A percentile compares a stretch with the other conserved stretches of the same genome.
phyloP scores from a whole-genome alignment of 2,329 filamentous ascomycete species.

The Knoxdaviesia proteae region DNA sequence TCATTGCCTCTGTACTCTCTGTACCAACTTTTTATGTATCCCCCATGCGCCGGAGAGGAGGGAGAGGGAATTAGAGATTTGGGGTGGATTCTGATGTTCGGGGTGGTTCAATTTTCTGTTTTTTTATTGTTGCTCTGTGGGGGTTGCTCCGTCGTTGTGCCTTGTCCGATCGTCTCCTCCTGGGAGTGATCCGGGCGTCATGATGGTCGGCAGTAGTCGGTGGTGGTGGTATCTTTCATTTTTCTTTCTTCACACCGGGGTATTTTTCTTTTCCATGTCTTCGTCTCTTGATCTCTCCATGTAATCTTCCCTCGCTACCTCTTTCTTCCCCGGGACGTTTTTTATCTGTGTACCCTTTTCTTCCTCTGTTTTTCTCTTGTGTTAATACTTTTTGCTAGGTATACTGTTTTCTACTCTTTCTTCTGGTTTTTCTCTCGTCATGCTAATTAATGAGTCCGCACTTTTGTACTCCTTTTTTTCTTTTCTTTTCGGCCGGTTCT shows the following conservation, averaged over 20 bases:
- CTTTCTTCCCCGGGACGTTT: neutral
- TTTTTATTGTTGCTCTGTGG: too few relatives aligned
- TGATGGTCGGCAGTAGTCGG: too few relatives aligned
- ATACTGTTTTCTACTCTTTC: neutral
- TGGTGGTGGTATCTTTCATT: too few relatives aligned
- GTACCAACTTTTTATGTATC: too few relatives aligned
- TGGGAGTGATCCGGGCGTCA: too few relatives aligned
- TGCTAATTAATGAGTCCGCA: neutral
- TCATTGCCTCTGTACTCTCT: constrained; percentile 3
- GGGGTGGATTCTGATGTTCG: too few relatives aligned
- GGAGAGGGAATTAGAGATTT: too few relatives aligned
- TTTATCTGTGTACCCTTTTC: constrained; percentile 5
- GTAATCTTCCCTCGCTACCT: neutral
- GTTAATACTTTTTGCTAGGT: neutral
- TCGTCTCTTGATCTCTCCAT: neutral
- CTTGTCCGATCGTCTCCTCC: too few relatives aligned
- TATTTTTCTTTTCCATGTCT: neutral
- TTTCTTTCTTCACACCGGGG: too few relatives aligned
- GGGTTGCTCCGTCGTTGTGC: too few relatives aligned
- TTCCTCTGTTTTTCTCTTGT: constrained; percentile 1
- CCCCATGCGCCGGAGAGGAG: too few relatives aligned
- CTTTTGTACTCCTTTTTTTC: constrained; percentile 5
- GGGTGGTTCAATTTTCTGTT: too few relatives aligned
- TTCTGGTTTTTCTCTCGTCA: constrained; percentile 6
- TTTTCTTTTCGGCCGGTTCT: neutral